Base-by-base conservation (phyloP, 768 basidiomycete species). In the Rhizopogon vinicolor region DNA sequence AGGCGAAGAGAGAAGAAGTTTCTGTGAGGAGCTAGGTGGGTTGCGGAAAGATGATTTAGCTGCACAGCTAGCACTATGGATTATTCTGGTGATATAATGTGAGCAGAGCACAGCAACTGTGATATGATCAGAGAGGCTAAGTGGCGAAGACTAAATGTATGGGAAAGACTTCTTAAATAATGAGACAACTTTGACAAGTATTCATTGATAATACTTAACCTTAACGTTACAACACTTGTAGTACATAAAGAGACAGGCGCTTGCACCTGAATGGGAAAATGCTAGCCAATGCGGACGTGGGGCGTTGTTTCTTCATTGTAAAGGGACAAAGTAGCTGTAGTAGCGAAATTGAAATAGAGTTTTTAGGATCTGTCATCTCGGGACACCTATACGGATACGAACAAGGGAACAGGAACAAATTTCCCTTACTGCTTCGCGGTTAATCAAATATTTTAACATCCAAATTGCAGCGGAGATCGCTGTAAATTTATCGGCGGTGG, bases 81-180 rank as follows among this genome's bases (percentile, higher is more conserved):
- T 22, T 22, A 22, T 22, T 22, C 22, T 22, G 48, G 31, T 37
- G 48, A 49, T 49, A 49, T 49, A 49, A 49, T 35, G 48, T 16
- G 31, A 12, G 19, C 35, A 37, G 16, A 7, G 22, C 48, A 49
- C 48, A 49, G 48, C 48, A 37, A 19, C 19, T 37, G 35, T 37
- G 48, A 49, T 49, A 14, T 37, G 48, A 49, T 49, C 48, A 39
- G 29, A 33, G 18, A 48, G 13, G 19, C 48, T 49, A 22, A 49
- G 48, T 37, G 48, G 48, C 48, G 48, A 35, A 37, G 48, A 49
- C 48, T 49, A 22, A 49, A 49, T 49, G 39, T 37, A 37, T 49
- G 35, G 48, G 48, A 49, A 49, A 49, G 35, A 57, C 58, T 58
- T 63, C 65, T 69, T 69, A 71, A 69, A 71, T 71, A 65, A 63